These are phyloP conservation scores for Lasiosphaeriaceae sp. DNA, from an alignment of 495 filamentous ascomycete genomes.

Conservation along the genomic window DNA sequence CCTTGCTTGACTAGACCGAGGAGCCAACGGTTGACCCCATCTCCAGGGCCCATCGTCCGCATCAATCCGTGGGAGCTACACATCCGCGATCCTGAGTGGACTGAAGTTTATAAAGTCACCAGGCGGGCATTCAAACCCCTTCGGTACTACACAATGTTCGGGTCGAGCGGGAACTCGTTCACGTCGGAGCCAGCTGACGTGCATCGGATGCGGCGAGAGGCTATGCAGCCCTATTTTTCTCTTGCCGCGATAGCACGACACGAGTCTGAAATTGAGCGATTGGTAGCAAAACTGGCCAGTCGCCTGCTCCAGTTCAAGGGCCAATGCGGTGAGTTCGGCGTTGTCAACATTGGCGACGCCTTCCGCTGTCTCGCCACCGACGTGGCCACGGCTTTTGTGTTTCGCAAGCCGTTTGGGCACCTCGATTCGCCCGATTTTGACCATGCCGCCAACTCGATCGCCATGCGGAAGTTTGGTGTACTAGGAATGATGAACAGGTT, in stretches of 20 bases:
- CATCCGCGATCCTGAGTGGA: slow-evolving; percentile 32
- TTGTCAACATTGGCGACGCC: slow-evolving; percentile 27
- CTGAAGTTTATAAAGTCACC: slow-evolving; percentile 25
- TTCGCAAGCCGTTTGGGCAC: slow-evolving; percentile 30
- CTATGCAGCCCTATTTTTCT: slow-evolving; percentile 32
- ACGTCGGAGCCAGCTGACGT: slow-evolving; percentile 23
- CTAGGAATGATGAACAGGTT: slow-evolving; percentile 8
- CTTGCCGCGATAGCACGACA: slow-evolving; percentile 23
- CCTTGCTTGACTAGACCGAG: background rate
- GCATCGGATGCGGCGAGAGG: slow-evolving; percentile 32
- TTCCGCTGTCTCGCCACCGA: slow-evolving; percentile 35
- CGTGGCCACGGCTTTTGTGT: slow-evolving; percentile 31
- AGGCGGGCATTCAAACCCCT: slow-evolving; percentile 30
- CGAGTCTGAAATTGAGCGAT: slow-evolving; percentile 22
- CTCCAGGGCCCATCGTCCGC: slow-evolving; percentile 48
- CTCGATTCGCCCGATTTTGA: slow-evolving; percentile 32
- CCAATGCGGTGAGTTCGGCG: slow-evolving; percentile 3
- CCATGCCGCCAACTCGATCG: slow-evolving; percentile 4
- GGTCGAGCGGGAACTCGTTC: slow-evolving; percentile 26
- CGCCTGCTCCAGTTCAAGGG: slow-evolving; percentile 18
- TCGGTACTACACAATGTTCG: slow-evolving; percentile 36
- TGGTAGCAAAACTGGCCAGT: slow-evolving; percentile 21
- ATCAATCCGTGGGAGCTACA: slow-evolving; percentile 47
- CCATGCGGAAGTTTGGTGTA: background rate
- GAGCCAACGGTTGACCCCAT: background rate